Percentiles rank a stretch among this genome's conserved stretches.
Conservation (phyloP, 1,284 basidiomycete genomes). For the Fistulina hepatica region DNA sequence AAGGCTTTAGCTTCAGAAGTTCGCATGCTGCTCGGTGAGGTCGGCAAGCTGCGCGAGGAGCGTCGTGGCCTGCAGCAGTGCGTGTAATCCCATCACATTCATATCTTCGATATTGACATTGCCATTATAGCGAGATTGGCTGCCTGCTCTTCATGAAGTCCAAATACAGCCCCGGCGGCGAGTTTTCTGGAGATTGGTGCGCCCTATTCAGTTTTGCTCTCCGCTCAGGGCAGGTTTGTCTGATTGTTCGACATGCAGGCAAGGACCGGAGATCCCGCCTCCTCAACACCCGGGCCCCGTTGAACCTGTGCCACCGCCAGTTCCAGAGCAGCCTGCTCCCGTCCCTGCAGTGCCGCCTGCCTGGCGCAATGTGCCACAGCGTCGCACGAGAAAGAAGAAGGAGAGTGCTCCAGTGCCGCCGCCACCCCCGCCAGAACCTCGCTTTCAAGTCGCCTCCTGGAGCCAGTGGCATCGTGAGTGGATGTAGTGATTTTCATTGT, state of each 20-base stretch:
- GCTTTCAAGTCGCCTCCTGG: slow-evolving; percentile 39
- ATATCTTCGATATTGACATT: too few relatives aligned
- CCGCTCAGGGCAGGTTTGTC: slow-evolving; percentile 9
- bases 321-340: too few relatives aligned
- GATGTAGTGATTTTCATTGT: slow-evolving; percentile 4
- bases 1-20: slow-evolving; percentile 53
- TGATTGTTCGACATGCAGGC: slow-evolving; percentile 31
- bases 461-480: slow-evolving; percentile 60
- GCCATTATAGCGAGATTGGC: slow-evolving; percentile 51
- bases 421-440: slow-evolving; percentile 24
- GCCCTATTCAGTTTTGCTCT: slow-evolving; percentile 14
- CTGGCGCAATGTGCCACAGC: slow-evolving; percentile 41
- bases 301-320: slow-evolving; percentile 30
- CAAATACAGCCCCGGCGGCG: slow-evolving; percentile 65
- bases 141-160: slow-evolving; percentile 53
- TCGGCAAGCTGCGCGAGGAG: slow-evolving; percentile 66
- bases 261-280: slow-evolving; percentile 28
- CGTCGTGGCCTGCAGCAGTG: slow-evolving; percentile 58
- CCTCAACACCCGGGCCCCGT: slow-evolving; percentile 28
- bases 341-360: slow-evolving; percentile 37
- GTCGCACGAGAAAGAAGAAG: slow-evolving; percentile 32
- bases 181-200: slow-evolving; percentile 64
- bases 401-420: slow-evolving; percentile 23
- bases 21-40: slow-evolving; percentile 51
- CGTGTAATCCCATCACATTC: slow-evolving; percentile 22